Evolutionary conservation across 1,284 basidiomycete genomes (phyloP).

Genomic region (Kalmanozyma brasiliensis): DNA sequence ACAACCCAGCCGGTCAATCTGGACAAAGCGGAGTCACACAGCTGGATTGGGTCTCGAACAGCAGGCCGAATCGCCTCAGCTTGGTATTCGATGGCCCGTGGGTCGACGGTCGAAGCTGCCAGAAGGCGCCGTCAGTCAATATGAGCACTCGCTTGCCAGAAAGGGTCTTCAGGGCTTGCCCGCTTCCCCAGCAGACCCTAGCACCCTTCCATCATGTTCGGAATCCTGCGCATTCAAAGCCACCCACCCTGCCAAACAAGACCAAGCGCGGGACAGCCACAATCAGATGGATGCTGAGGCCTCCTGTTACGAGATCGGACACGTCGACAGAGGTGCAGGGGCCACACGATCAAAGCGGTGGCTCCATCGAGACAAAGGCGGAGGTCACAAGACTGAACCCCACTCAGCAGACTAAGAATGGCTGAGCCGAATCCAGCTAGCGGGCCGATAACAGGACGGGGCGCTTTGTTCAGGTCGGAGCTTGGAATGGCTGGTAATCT

Average conservation of each 20-base stretch:
- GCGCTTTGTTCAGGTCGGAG: conserved; percentile 1
- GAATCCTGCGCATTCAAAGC: no score
- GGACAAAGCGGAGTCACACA: conserved; percentile 1
- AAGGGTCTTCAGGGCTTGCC: background rate
- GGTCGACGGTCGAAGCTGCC: no score
- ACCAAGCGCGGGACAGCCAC: background rate
- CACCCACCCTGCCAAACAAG: background rate
- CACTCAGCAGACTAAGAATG: no score
- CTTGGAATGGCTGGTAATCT: conserved; percentile 15
- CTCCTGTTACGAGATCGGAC: no score
- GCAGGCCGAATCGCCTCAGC: background rate
- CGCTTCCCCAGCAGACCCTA: background rate
- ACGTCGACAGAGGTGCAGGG: conserved; percentile 26
- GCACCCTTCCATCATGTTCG: no score
- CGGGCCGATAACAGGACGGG: no score
- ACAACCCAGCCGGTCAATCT: conserved; percentile 7
- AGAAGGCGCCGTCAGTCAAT: no score
- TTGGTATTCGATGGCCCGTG: background rate
- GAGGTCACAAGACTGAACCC: conserved; percentile 49
- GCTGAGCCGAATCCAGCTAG: no score
- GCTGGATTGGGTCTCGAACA: background rate
- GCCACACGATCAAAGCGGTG: conserved; percentile 13
- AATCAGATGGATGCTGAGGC: no score
- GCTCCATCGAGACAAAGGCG: conserved; percentile 2
- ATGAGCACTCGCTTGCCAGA: background rate